Conservation (phyloP, 352 stramenopile genomes). For the Phytophthora hibernalis region DNA sequence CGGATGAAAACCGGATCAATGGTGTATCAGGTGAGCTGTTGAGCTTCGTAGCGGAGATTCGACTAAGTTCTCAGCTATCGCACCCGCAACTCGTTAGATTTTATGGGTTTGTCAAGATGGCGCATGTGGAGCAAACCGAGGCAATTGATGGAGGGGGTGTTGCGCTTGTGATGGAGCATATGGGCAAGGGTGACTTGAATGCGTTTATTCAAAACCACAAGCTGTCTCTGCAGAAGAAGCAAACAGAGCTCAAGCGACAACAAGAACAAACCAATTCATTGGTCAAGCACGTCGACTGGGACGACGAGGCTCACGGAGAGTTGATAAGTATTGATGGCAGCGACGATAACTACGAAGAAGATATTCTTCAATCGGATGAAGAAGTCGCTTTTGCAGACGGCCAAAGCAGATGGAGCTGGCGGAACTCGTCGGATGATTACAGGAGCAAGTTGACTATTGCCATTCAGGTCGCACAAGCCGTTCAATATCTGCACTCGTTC, state of each 20-base stretch:
- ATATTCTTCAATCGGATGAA: slow-evolving; percentile 8
- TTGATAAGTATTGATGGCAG: background rate
- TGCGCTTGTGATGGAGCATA: slow-evolving; percentile 51
- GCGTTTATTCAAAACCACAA: slow-evolving; percentile 46
- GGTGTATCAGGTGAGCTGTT: slow-evolving; percentile 10
- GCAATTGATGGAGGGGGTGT: slow-evolving; percentile 15
- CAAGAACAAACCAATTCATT: background rate
- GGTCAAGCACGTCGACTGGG: slow-evolving; percentile 21
- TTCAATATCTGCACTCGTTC: slow-evolving; percentile 61
- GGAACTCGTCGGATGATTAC: slow-evolving; percentile 22
- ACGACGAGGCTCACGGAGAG: slow-evolving; percentile 12
- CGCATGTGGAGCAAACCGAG: slow-evolving; percentile 1
- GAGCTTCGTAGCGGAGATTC: slow-evolving; percentile 37
- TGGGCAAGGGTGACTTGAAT: slow-evolving; percentile 47
- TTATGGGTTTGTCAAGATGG: slow-evolving; percentile 33
- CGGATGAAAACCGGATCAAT: background rate
- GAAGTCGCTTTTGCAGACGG: background rate
- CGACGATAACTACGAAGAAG: slow-evolving; percentile 17
- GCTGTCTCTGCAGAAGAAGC: slow-evolving; percentile 15
- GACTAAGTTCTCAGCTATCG: slow-evolving; percentile 34
- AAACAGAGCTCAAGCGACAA: slow-evolving; percentile 7
- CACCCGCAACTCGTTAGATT: slow-evolving; percentile 42
- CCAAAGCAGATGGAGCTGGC: slow-evolving; percentile 36
- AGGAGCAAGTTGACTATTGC: slow-evolving; percentile 54
- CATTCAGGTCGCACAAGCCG: slow-evolving; percentile 44